Evolutionary conservation across 441 rosid genomes (phyloP).

Genomic region (Manihot esculenta): DNA sequence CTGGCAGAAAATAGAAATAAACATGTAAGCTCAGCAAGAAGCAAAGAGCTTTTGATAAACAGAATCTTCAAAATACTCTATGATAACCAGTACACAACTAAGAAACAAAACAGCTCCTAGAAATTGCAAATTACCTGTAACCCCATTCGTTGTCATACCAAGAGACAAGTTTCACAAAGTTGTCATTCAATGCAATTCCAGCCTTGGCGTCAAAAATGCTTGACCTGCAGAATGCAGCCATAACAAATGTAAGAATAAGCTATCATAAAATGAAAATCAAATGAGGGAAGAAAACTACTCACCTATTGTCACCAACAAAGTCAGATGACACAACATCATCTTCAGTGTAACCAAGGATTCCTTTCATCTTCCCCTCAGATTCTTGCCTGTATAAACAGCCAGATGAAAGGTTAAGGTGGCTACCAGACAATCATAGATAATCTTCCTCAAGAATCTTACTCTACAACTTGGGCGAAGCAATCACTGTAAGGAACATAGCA

Average conservation of each 20-base stretch:
- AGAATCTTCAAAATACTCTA: background rate
- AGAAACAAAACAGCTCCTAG: background rate
- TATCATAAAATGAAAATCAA: background rate
- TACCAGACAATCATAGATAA: too few relatives aligned
- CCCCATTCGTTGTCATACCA: constrained; percentile 72
- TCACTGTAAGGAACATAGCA: background rate
- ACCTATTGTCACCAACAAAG: constrained; percentile 58
- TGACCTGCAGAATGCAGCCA: constrained; percentile 37
- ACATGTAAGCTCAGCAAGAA: background rate
- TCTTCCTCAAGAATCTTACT: background rate
- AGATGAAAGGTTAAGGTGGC: background rate
- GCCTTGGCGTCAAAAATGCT: constrained; percentile 75
- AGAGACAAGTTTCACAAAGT: constrained; percentile 55
- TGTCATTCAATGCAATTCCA: constrained; percentile 55
- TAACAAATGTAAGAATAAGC: background rate
- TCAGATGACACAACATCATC: constrained; percentile 65
- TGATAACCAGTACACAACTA: background rate
- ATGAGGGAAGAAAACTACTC: background rate
- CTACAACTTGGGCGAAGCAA: background rate
- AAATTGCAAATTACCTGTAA: constrained; percentile 47
- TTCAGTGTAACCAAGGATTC: constrained; percentile 61
- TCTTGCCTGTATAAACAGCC: constrained; percentile 41
- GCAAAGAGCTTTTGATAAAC: too few relatives aligned
- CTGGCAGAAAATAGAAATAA: constrained; percentile 27
- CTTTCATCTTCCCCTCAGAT: constrained; percentile 55